Evolutionary conservation across 192 early-diverging fungal genomes (phyloP).

Genomic region (Umbelopsis vinacea): DNA sequence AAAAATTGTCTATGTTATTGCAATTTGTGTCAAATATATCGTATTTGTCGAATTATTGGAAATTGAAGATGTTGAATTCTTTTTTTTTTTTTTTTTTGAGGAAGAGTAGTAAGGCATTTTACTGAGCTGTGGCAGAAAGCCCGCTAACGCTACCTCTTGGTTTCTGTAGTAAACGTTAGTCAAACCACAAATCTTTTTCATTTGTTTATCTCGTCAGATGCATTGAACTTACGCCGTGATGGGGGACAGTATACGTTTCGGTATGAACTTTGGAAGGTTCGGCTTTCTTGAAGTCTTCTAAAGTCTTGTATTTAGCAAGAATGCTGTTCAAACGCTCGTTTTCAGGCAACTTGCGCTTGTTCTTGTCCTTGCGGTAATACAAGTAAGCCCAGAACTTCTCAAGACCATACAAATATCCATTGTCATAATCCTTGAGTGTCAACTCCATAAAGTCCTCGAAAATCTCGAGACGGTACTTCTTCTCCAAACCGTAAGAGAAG

Average conservation of each 20-base stretch:
- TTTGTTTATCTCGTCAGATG: not conserved
- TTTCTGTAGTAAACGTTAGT: not conserved
- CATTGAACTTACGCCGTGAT: constrained; percentile 36
- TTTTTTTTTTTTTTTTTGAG: not conserved
- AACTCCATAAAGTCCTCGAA: constrained; percentile 89
- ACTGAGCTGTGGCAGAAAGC: constrained; percentile 19
- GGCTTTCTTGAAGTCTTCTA: constrained; percentile 54
- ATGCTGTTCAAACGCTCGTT: constrained; percentile 56
- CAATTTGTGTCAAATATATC: constrained; percentile 16
- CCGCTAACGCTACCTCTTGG: constrained; percentile 28
- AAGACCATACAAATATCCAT: constrained; percentile 82
- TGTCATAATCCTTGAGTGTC: constrained; percentile 76
- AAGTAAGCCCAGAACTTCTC: constrained; percentile 98
- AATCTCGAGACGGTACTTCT: constrained; percentile 81
- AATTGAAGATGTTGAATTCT: not conserved
- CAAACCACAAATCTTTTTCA: not conserved
- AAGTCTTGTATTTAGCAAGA: constrained; percentile 67
- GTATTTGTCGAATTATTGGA: constrained; percentile 19
- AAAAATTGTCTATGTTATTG: constrained; percentile 20
- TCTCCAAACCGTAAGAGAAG: constrained; percentile 95
- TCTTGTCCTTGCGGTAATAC: constrained; percentile 86
- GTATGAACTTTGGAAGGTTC: constrained; percentile 38
- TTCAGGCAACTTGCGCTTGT: constrained; percentile 61
- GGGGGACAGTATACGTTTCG: constrained; percentile 41
- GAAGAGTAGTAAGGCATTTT: not conserved